phyloP scores from a whole-genome alignment of 495 filamentous ascomycete species.

The Hyaloscypha variabilis region DNA sequence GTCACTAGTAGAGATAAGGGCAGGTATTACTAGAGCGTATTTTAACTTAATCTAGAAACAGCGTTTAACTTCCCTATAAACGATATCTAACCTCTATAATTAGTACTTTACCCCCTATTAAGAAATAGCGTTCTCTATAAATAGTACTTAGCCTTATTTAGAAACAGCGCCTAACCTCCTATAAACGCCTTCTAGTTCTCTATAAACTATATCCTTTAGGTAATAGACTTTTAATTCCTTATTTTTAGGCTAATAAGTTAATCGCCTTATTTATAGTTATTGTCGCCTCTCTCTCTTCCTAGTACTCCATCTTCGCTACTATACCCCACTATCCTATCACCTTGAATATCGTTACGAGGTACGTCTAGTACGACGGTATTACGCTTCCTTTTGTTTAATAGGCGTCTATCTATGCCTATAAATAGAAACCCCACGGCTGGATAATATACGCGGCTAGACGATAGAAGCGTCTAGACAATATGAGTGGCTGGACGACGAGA shows the following conservation, averaged over 20 bases:
- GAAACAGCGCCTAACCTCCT: neutral
- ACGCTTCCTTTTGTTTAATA: too few relatives aligned
- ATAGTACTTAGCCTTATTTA: neutral
- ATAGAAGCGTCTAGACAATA: too few relatives aligned
- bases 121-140: constrained; percentile 4
- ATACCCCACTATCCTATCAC: constrained; percentile 3
- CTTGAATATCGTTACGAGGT: constrained; percentile 6
- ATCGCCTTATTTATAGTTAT: constrained; percentile 4
- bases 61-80: neutral
- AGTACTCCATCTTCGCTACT: neutral
- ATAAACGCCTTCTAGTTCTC: constrained; percentile 3
- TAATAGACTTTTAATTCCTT: too few relatives aligned
- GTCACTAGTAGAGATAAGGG: too few relatives aligned
- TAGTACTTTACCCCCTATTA: neutral
- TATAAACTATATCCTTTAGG: neutral
- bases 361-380: constrained; percentile 2
- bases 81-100: neutral
- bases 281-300: constrained; percentile 6
- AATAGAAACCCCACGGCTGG: too few relatives aligned
- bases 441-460: too few relatives aligned
- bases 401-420: too few relatives aligned
- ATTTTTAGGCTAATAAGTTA: constrained; percentile 2
- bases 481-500: too few relatives aligned
- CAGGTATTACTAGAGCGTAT: too few relatives aligned
- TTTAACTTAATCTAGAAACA: too few relatives aligned